Conservation (phyloP, 768 basidiomycete genomes). For the Scleroderma citrinum region DNA sequence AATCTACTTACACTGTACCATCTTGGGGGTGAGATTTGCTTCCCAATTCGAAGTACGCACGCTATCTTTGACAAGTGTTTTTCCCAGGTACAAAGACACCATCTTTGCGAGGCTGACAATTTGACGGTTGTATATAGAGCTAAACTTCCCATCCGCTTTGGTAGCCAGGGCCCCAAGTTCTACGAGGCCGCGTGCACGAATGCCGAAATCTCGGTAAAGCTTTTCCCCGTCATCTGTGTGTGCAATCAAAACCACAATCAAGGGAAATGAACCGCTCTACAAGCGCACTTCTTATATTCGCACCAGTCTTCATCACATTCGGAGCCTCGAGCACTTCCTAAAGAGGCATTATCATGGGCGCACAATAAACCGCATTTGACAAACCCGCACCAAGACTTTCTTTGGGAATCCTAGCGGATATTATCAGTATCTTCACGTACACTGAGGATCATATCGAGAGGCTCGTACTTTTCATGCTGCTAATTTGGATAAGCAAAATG, state of each 20-base stretch:
- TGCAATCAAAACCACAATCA: not conserved
- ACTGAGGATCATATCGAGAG: not conserved
- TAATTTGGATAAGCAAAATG: conserved; percentile 45
- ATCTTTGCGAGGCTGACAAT: conserved; percentile 41
- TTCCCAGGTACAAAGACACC: conserved; percentile 36
- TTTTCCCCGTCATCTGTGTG: conserved; percentile 43
- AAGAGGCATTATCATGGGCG: not conserved
- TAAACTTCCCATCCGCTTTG: conserved; percentile 34
- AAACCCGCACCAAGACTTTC: conserved; percentile 31
- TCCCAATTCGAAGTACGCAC: conserved; percentile 48
- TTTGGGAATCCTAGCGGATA: conserved; percentile 35
- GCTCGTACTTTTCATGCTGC: conserved; percentile 39
- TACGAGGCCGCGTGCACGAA: conserved; percentile 36
- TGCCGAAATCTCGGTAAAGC: conserved; percentile 41
- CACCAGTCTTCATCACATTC: conserved; percentile 39
- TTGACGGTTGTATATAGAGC: conserved; percentile 26
- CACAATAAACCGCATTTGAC: not conserved
- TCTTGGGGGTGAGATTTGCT: conserved; percentile 28
- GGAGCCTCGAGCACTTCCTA: conserved; percentile 43
- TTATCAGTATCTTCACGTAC: not conserved
- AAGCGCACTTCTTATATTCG: conserved; percentile 41
- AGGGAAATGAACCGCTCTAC: not conserved
- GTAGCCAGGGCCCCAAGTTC: conserved; percentile 42
- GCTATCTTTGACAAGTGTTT: conserved; percentile 37
- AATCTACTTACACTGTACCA: conserved; percentile 33